A percentile compares a stretch with the other conserved stretches of the same genome.
These are phyloP conservation scores for Agaricus bisporus DNA, from an alignment of 768 basidiomycete species.

Conservation along the genomic window DNA sequence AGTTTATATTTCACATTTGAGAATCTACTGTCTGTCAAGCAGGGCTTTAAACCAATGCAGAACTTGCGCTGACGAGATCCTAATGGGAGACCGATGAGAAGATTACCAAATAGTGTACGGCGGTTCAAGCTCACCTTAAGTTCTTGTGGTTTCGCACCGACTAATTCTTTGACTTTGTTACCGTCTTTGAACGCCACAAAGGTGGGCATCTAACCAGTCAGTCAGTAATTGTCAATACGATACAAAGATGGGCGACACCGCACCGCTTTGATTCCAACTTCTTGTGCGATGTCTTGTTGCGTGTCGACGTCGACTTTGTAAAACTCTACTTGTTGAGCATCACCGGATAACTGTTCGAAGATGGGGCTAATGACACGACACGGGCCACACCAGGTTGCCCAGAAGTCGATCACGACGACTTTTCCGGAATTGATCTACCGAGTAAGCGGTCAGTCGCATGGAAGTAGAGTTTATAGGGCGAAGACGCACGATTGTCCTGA, in stretches of 20 bases:
- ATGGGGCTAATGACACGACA: constrained; percentile 62
- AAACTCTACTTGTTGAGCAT: constrained; percentile 38
- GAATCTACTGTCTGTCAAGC: not conserved
- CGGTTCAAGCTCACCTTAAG: constrained; percentile 30
- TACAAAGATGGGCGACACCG: constrained; percentile 17
- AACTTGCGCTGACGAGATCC: not conserved
- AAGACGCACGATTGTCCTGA: constrained; percentile 9
- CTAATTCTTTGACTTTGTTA: constrained; percentile 27
- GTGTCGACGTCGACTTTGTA: constrained; percentile 75
- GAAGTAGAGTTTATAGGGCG: not conserved
- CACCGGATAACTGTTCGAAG: constrained; percentile 49
- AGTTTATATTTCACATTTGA: not conserved
- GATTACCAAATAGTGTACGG: too few relatives aligned
- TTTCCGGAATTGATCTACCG: constrained; percentile 42
- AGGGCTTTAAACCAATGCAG: too few relatives aligned
- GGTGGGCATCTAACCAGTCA: constrained; percentile 34
- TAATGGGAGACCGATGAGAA: not conserved
- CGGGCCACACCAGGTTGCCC: constrained; percentile 75
- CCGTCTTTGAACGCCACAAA: constrained; percentile 33
- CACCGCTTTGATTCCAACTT: constrained; percentile 59
- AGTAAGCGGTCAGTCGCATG: not conserved
- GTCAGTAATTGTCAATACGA: not conserved
- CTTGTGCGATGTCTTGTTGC: constrained; percentile 43
- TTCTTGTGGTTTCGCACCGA: constrained; percentile 39
- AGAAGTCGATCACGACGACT: constrained; percentile 60